These are phyloP conservation scores for Eutrema japonicum DNA, from an alignment of 345 rosid species.

Conservation along the genomic window DNA sequence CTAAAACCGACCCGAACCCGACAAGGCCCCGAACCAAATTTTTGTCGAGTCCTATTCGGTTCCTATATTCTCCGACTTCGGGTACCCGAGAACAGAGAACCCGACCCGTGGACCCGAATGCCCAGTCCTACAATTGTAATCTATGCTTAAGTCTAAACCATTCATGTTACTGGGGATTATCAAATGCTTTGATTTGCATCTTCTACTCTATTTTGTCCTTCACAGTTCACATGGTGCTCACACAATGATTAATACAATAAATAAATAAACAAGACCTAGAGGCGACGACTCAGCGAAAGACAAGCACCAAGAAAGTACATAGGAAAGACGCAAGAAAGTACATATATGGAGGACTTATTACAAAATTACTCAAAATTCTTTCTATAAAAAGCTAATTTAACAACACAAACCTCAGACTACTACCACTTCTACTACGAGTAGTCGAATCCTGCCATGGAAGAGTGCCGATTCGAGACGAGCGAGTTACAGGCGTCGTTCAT, in stretches of 20 bases:
- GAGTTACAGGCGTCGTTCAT: conserved; percentile 70
- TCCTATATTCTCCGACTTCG: too few relatives aligned
- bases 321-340: conserved; percentile 13
- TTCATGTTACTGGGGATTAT: background rate
- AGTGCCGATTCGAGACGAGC: conserved; percentile 69
- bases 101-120: too few relatives aligned
- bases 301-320: background rate
- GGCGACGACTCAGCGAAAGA: background rate
- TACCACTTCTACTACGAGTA: background rate
- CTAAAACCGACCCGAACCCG: too few relatives aligned
- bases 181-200: conserved; percentile 13
- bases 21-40: too few relatives aligned
- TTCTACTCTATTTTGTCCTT: background rate
- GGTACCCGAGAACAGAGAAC: too few relatives aligned
- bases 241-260: background rate
- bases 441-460: conserved; percentile 29
- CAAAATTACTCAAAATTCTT: background rate
- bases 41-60: too few relatives aligned
- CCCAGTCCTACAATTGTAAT: too few relatives aligned
- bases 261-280: background rate
- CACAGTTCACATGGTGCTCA: too few relatives aligned
- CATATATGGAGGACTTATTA: background rate
- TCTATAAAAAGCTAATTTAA: background rate
- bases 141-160: background rate
- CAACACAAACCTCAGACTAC: background rate